Conservation (phyloP, 1,284 basidiomycete genomes). For the Veloboletus limbatus region DNA sequence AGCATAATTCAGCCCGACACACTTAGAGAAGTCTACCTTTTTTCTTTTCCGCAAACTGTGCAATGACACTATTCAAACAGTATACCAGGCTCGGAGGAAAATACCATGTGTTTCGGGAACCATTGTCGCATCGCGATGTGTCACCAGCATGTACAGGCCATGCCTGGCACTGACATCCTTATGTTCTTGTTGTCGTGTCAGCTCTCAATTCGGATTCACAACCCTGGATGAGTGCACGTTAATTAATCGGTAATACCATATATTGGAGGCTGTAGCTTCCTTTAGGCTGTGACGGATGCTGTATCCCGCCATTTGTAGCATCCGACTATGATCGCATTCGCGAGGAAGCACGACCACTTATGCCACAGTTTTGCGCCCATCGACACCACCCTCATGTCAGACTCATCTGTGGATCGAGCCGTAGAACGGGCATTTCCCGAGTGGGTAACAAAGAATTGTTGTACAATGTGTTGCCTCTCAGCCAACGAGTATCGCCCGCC, state of each 20-base stretch:
- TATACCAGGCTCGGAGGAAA: too few relatives aligned
- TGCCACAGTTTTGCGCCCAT: conserved; percentile 31
- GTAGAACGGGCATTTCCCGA: too few relatives aligned
- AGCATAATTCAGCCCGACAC: conserved; percentile 2
- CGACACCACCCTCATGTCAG: conserved; percentile 7
- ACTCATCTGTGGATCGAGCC: conserved; percentile 26
- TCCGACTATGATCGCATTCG: conserved; percentile 10
- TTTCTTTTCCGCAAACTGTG: not conserved
- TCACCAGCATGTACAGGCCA: conserved; percentile 3
- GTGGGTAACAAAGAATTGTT: not conserved
- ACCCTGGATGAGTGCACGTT: conserved; percentile 20
- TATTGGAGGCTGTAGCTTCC: conserved; percentile 16
- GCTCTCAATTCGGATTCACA: conserved; percentile 11
- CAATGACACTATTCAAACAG: too few relatives aligned
- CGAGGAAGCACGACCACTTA: conserved; percentile 6
- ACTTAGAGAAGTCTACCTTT: not conserved
- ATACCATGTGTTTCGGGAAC: conserved; percentile 1
- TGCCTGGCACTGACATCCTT: conserved; percentile 1
- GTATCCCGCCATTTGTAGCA: conserved; percentile 16
- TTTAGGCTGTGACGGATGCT: conserved; percentile 18
- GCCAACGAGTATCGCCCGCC: conserved; percentile 47
- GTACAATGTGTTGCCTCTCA: not conserved
- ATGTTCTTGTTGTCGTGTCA: conserved; percentile 3
- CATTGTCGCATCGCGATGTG: not conserved
- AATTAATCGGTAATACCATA: conserved; percentile 23